A percentile compares a stretch with the other conserved stretches of the same genome.
Evolutionary conservation across 805 yeast species (phyloP).

Genomic region (Ogataea henricii): DNA sequence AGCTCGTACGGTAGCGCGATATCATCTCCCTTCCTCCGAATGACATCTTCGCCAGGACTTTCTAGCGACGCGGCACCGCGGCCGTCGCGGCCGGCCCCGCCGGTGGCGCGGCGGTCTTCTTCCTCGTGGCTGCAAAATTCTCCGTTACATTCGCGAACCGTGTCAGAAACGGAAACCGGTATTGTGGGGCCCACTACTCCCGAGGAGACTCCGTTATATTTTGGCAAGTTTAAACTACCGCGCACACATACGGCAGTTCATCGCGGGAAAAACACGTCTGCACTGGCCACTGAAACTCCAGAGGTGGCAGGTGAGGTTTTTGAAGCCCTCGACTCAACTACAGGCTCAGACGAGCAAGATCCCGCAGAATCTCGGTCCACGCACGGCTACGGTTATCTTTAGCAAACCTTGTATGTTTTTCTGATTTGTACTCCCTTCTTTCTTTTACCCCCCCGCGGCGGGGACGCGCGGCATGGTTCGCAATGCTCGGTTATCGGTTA

Average conservation of each 20-base stretch:
- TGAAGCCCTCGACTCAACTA: too few relatives aligned
- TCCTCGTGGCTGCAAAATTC: conserved; percentile 2
- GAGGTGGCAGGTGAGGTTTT: too few relatives aligned
- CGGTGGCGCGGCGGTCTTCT: background rate
- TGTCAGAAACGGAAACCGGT: background rate
- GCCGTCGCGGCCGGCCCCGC: conserved; percentile 3
- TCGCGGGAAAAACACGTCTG: too few relatives aligned
- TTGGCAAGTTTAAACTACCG: background rate
- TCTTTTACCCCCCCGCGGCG: too few relatives aligned
- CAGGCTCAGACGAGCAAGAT: too few relatives aligned
- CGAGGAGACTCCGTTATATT: conserved; percentile 3
- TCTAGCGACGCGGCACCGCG: background rate
- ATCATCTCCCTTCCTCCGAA: background rate
- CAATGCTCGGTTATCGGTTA: too few relatives aligned
- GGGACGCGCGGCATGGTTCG: too few relatives aligned
- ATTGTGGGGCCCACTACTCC: background rate
- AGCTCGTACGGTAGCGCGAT: background rate
- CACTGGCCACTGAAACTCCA: too few relatives aligned
- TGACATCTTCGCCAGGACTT: background rate
- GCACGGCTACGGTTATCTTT: background rate
- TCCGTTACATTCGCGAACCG: conserved; percentile 1
- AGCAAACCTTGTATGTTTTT: background rate
- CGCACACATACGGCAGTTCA: background rate
- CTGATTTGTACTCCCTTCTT: too few relatives aligned
- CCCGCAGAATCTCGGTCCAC: background rate